These are phyloP conservation scores for Solanum hybrid DNA, from an alignment of 305 asterid species.

Conservation along the genomic window DNA sequence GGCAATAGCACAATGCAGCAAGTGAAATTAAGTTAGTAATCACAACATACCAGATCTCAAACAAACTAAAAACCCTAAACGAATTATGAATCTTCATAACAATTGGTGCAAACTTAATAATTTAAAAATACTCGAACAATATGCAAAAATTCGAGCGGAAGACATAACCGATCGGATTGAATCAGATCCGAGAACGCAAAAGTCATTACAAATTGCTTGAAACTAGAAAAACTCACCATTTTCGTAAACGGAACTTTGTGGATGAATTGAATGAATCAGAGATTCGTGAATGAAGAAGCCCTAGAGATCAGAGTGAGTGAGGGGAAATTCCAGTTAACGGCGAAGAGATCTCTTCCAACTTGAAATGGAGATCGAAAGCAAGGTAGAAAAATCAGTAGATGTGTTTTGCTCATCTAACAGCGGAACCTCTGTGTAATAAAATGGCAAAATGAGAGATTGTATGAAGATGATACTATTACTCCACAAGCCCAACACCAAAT, in stretches of 20 bases:
- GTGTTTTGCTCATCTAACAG: background rate
- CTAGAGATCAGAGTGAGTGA: background rate
- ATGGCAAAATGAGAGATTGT: background rate
- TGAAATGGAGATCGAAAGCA: background rate
- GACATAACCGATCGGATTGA: background rate
- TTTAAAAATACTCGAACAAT: background rate
- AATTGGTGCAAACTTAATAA: background rate
- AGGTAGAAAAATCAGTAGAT: background rate
- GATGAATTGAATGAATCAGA: background rate
- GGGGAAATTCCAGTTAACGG: background rate
- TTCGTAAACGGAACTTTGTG: background rate
- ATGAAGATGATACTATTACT: background rate
- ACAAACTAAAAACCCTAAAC: background rate
- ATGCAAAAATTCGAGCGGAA: background rate
- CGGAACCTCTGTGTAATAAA: background rate
- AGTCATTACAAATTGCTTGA: background rate
- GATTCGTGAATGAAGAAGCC: background rate
- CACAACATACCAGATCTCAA: constrained; percentile 1
- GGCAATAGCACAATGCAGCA: background rate
- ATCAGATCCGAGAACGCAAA: background rate
- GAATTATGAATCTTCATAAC: background rate
- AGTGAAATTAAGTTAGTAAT: constrained; percentile 4
- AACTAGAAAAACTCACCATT: background rate
- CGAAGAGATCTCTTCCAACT: background rate
- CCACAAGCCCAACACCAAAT: background rate